Conservation (phyloP, 352 stramenopile genomes). For the Globisporangium echinulatum region DNA sequence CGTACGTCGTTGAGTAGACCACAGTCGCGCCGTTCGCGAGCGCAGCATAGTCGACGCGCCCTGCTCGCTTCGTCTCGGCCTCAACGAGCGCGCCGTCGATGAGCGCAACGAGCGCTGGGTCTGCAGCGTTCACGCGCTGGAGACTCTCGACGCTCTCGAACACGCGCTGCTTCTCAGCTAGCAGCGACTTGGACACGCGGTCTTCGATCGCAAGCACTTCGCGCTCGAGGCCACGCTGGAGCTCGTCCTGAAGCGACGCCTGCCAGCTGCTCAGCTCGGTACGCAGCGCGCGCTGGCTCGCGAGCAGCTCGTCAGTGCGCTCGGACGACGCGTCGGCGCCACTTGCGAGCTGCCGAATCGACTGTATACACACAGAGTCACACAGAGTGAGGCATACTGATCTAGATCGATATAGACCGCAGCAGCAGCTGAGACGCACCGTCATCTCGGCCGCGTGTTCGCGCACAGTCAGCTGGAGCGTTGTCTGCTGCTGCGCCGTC, state of each 20-base stretch:
- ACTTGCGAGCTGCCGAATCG: slow-evolving; percentile 8
- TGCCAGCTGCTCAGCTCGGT: slow-evolving; percentile 28
- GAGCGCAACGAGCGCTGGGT: slow-evolving; percentile 52
- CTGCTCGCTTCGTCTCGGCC: slow-evolving; percentile 39
- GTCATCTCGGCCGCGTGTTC: slow-evolving; percentile 36
- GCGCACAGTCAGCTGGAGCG: slow-evolving; percentile 24
- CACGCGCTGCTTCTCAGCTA: slow-evolving; percentile 51
- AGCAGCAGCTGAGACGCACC: slow-evolving; percentile 13
- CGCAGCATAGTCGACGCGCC: slow-evolving; percentile 55
- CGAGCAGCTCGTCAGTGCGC: background rate
- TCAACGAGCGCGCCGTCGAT: slow-evolving; percentile 32
- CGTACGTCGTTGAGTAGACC: slow-evolving; percentile 50
- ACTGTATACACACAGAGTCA: background rate
- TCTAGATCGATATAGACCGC: too few species aligned
- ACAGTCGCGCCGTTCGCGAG: slow-evolving; percentile 61
- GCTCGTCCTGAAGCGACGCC: slow-evolving; percentile 16
- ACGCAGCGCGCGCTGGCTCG: slow-evolving; percentile 15
- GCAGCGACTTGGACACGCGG: slow-evolving; percentile 48
- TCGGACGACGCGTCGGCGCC: background rate
- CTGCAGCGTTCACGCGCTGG: slow-evolving; percentile 38
- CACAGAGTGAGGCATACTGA: too few species aligned
- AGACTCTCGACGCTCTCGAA: slow-evolving; percentile 46
- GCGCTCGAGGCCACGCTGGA: slow-evolving; percentile 38
- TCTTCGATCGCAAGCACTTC: slow-evolving; percentile 54
- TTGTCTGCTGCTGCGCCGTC: slow-evolving; percentile 22